Conservation (phyloP, 345 rosid genomes). For the Isatis tinctoria region DNA sequence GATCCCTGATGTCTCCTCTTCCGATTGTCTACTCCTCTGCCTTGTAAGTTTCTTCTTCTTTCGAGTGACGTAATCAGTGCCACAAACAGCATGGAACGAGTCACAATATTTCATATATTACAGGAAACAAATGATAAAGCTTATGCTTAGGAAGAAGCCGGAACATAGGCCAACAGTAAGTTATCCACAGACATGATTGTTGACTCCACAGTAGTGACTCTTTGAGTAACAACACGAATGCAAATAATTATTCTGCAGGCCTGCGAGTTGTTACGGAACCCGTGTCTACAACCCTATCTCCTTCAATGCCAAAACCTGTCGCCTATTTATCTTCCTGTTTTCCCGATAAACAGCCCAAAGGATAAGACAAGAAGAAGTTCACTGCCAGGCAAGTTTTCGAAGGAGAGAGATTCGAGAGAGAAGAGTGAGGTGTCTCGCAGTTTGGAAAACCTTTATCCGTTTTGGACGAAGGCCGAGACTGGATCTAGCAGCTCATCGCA, state of each 20-base stretch:
- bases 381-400: slow-evolving; percentile 40
- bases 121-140: slow-evolving; percentile 95
- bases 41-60: slow-evolving; percentile 52
- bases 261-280: slow-evolving; percentile 84
- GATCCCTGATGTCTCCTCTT: slow-evolving; percentile 84
- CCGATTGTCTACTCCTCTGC: slow-evolving; percentile 84
- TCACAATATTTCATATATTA: not conserved
- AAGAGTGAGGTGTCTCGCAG: slow-evolving; percentile 35
- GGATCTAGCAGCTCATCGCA: slow-evolving; percentile 36
- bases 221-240: not conserved
- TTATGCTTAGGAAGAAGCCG: slow-evolving; percentile 81
- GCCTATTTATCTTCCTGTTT: slow-evolving; percentile 78
- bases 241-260: slow-evolving; percentile 45
- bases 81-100: slow-evolving; percentile 3
- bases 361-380: slow-evolving; percentile 63
- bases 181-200: slow-evolving; percentile 18
- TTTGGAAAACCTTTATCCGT: slow-evolving; percentile 36
- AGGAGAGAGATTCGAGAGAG: slow-evolving; percentile 37
- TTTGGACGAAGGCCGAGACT: slow-evolving; percentile 34
- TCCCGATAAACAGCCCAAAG: slow-evolving; percentile 58
- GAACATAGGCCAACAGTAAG: slow-evolving; percentile 80
- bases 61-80: not conserved
- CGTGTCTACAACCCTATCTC: slow-evolving; percentile 73
- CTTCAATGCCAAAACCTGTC: slow-evolving; percentile 64
- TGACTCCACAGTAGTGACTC: not conserved